phyloP scores from a whole-genome alignment of 2,329 filamentous ascomycete species.

The Niveomyces coronatus region DNA sequence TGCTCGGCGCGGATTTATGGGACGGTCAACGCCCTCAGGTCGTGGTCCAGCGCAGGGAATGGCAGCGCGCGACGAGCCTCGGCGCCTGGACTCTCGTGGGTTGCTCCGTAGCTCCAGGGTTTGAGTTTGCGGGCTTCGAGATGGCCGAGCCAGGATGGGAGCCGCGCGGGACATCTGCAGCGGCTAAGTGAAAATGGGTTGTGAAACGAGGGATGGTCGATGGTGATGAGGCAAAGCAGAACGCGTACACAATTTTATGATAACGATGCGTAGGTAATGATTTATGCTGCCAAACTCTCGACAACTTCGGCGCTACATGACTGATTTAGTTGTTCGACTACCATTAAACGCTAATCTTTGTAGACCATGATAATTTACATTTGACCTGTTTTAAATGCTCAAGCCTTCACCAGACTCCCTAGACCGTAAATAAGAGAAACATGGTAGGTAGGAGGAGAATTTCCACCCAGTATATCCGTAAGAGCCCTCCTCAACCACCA shows the following conservation, averaged over 20 bases:
- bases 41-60: constrained; percentile 28
- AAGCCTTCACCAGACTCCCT: not conserved
- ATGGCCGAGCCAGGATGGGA: constrained; percentile 22
- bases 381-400: too few species aligned
- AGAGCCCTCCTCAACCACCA: not conserved
- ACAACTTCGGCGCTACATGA: too few species aligned
- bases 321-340: too few species aligned
- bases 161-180: constrained; percentile 17
- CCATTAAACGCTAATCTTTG: too few species aligned
- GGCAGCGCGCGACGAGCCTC: constrained; percentile 35
- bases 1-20: constrained; percentile 35
- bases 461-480: not conserved
- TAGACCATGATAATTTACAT: too few species aligned
- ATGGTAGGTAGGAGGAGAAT: too few species aligned
- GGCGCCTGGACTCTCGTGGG: constrained; percentile 41
- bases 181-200: not conserved
- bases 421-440: not conserved
- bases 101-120: constrained; percentile 19
- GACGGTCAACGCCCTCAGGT: constrained; percentile 32
- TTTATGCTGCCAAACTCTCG: too few species aligned
- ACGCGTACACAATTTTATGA: too few species aligned
- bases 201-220: too few species aligned
- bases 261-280: too few species aligned
- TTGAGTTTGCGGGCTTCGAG: constrained; percentile 19
- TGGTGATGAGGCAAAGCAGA: too few species aligned